phyloP scores from a whole-genome alignment of 805 yeast genomes.

The Cyberlindnera maritima region DNA sequence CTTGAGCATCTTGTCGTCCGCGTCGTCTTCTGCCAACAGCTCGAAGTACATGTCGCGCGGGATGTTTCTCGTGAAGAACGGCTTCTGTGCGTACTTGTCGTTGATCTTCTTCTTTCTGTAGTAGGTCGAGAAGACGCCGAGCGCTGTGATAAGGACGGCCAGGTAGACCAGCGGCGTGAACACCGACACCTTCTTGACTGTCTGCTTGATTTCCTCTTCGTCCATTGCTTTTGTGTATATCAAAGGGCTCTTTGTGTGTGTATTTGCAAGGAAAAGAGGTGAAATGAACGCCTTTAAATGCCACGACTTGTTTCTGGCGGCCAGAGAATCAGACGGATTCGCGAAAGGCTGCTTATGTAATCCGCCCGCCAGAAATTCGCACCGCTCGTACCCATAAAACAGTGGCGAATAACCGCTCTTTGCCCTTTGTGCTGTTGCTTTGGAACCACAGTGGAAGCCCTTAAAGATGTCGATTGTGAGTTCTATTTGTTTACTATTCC shows the following conservation, averaged over 20 bases:
- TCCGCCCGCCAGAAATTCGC: no score
- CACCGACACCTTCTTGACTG: constrained; percentile 41
- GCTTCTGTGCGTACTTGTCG: constrained; percentile 57
- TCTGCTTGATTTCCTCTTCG: constrained; percentile 10
- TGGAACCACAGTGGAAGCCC: no score
- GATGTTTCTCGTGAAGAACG: constrained; percentile 70
- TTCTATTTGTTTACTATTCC: neutral
- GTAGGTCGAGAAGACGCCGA: constrained; percentile 64
- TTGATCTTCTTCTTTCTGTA: constrained; percentile 56
- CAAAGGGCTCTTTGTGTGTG: no score
- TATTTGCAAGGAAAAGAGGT: no score
- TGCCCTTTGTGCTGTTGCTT: no score
- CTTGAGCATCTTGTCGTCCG: constrained; percentile 75
- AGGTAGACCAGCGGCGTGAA: constrained; percentile 78
- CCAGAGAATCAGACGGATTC: neutral
- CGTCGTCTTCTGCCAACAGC: constrained; percentile 51
- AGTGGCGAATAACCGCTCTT: neutral
- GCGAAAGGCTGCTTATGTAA: neutral
- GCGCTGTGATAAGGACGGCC: constrained; percentile 60
- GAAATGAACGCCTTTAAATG: no score
- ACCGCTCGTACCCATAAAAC: no score
- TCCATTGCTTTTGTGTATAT: constrained; percentile 8
- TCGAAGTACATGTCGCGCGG: constrained; percentile 62
- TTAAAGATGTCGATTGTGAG: constrained; percentile 14
- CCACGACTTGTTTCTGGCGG: neutral